Base-by-base conservation (phyloP, 2,329 filamentous ascomycete species). In the Blastomyces gilchristii region DNA sequence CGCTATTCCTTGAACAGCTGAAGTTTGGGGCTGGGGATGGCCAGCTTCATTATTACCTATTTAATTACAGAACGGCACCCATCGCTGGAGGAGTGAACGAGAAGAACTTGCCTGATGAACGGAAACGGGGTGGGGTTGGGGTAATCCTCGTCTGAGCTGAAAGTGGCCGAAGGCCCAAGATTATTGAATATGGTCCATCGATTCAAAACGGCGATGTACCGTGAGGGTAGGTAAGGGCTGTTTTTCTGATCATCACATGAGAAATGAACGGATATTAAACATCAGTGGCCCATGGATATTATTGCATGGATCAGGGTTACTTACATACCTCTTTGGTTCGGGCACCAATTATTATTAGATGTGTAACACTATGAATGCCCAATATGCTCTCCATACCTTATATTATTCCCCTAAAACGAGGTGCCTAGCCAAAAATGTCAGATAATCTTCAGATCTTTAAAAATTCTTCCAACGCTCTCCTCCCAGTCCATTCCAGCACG, bases 21-120 rank as follows among this genome's bases (percentile, higher is more conserved):
- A 96, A 96, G 76, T 99, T 97, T 71, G 94, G 93, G 54, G 87
- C 89, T 5, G 94, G 94, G 41, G 94, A 99, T 74, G 94, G 94
- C 57, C 91, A 94, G 75, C 81, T 99, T 69, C 91, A 99, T 76
- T 99, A 92, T 78, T 99, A 99, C 76, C 81, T 99, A 41, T 99
- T 95, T 83, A 99, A 99, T 78, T 99, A 97, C 80, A 86, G 91
- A 63, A 90, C 91, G 14, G 87, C 89, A 65, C 86, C 87, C n/a
- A 88, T 99, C 70, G 80, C 85, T 0, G 92, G 94, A 58, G 94
- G 94, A 28, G 86, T 97, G 53, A 87, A 97, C 74, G 82, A 83
- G 70, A 85, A 83, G 71, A 96, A 95, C 73, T 79, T 85, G 69
- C 81, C 93, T 49, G 92, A 96, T 72, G 84, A 87, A 68, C 86